Evolutionary conservation across 805 yeast species (phyloP), one percentile per base, ranked within the genome.

Genomic region (Candida lessepsii): DNA sequence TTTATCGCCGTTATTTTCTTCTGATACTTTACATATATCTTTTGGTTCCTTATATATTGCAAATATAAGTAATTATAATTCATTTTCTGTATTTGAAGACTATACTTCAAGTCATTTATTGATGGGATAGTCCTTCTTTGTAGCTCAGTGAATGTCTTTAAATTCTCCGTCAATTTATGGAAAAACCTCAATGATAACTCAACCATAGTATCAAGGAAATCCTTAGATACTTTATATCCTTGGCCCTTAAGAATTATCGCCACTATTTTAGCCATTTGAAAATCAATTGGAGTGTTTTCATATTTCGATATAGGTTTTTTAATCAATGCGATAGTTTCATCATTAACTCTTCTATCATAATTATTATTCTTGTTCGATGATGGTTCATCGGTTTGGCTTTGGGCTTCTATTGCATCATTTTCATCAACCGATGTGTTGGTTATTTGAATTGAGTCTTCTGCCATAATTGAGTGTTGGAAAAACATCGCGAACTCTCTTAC

Each of bases 81-180:
- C 14, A 83, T 51, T 20, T 64, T 56, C 24, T 73, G 75, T 9
- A 72, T 68, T 25, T 61, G 56, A 1, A 77, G 48, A 35, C 80
- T 55, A 37, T 78, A 49, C 16, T 60, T 57, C 9, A 80, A 40
- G 56, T 84, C 90, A 20, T 61, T 63, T 14, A 71, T 61, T 0
- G 83, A 65, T 1, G 83, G 79, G n/a, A 56, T 55, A 14, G 67
- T 62, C 37, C 89, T 70, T 49, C 91, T 65, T 56, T 83, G 90
- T 1, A 75, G 58, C 41, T 78, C 80, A 2, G 81, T 70, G 24
- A 76, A 57, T 44, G 71, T 71, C 34, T 75, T 77, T 18, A 83
- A 50, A 20, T 69, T 59, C 2, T 53, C 47, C 7, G 71, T 52
- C 40, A 81, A 40, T 11, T 63, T 61, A 35, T 56, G 50, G 44